phyloP scores from a whole-genome alignment of 2,329 filamentous ascomycete genomes.

The Phaeosphaeriaceae sp. region DNA sequence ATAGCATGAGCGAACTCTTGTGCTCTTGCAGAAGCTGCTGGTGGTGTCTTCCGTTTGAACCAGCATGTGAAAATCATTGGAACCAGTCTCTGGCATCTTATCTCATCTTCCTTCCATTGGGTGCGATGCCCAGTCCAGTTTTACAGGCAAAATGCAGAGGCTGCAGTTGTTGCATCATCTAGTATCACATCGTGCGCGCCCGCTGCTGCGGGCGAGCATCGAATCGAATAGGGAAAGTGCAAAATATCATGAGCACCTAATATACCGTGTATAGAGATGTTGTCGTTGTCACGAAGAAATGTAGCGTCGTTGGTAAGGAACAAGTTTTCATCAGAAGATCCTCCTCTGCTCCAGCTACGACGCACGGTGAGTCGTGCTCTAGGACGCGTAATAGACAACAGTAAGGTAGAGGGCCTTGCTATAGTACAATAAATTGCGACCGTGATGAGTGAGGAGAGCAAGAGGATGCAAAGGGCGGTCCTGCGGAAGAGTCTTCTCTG shows the following conservation, averaged over 20 bases:
- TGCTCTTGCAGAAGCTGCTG: too few relatives aligned
- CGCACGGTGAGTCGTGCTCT: conserved; percentile 64
- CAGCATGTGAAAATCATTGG: too few relatives aligned
- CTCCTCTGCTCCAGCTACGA: conserved; percentile 73
- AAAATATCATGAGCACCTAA: neutral
- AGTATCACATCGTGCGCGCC: neutral
- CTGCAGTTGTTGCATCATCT: neutral
- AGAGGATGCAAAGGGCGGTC: too few relatives aligned
- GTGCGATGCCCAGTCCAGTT: neutral
- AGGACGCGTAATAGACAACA: conserved; percentile 70
- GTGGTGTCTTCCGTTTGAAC: too few relatives aligned
- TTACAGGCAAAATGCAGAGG: neutral
- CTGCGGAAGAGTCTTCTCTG: too few relatives aligned
- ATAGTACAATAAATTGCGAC: conserved; percentile 73
- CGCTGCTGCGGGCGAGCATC: neutral
- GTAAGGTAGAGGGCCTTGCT: conserved; percentile 57
- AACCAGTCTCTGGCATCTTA: too few relatives aligned
- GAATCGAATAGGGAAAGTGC: neutral
- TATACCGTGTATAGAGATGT: neutral
- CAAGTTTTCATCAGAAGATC: conserved; percentile 64
- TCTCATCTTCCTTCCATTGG: neutral
- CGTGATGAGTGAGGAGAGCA: conserved; percentile 34
- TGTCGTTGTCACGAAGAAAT: conserved; percentile 39
- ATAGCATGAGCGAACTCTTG: too few relatives aligned
- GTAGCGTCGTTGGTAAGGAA: conserved; percentile 75